Evolutionary conservation across 352 stramenopile species (phyloP).

Genomic region (Phytopythium kandeliae): DNA sequence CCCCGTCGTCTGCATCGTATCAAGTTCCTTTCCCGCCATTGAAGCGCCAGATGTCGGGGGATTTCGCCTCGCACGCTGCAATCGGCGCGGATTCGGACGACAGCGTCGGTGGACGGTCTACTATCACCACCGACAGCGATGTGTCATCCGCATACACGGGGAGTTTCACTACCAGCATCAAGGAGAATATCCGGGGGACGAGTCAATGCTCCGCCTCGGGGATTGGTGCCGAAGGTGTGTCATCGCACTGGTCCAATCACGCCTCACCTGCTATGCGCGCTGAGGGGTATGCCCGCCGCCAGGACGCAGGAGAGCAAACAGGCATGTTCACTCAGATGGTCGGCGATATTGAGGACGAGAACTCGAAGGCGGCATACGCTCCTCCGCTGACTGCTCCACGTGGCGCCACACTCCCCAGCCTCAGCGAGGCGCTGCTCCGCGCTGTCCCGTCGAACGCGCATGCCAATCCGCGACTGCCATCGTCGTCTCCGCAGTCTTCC

Average conservation of each 20-base stretch:
- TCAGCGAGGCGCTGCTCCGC: conserved; percentile 36
- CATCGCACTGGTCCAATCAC: conserved; percentile 1
- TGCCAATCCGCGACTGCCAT: neutral
- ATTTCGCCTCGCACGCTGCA: neutral
- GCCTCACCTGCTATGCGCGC: conserved; percentile 4
- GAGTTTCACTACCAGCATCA: conserved; percentile 8
- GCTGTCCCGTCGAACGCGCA: conserved; percentile 17
- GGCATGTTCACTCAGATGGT: conserved; percentile 1
- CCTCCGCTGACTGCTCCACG: neutral
- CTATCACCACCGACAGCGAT: conserved; percentile 26
- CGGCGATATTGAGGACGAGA: neutral
- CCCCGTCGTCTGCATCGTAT: neutral
- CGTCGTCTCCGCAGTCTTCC: conserved; percentile 1
- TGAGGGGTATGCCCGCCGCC: conserved; percentile 1
- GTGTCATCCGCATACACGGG: conserved; percentile 11
- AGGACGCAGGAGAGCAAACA: conserved; percentile 18
- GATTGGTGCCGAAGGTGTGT: neutral
- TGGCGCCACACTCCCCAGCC: conserved; percentile 15
- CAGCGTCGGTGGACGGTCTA: conserved; percentile 32
- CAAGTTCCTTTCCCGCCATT: conserved; percentile 3
- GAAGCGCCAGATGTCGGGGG: conserved; percentile 4
- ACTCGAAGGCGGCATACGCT: neutral
- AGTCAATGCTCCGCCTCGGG: neutral
- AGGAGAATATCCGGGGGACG: conserved; percentile 19
- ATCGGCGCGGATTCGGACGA: conserved; percentile 39